Evolutionary conservation across 2,329 filamentous ascomycete species (phyloP).

Genomic region (Nannizzia gypsea): DNA sequence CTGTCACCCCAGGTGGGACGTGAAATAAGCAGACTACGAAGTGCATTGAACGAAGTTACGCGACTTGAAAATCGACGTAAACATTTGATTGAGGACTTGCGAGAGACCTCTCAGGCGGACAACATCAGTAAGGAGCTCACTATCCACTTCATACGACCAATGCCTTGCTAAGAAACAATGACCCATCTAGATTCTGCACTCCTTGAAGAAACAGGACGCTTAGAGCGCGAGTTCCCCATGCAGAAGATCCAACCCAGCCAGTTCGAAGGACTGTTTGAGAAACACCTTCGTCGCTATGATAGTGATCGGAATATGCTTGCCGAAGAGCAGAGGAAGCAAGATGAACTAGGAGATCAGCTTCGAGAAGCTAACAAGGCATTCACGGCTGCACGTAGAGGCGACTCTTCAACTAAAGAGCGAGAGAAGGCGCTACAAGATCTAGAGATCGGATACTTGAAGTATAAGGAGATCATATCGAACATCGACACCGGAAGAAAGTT

Average conservation of each 20-base stretch:
- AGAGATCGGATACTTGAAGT: conserved; percentile 86
- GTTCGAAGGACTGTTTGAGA: conserved; percentile 84
- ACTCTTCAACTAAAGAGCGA: conserved; percentile 57
- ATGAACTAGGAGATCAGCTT: conserved; percentile 56
- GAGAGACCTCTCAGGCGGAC: conserved; percentile 69
- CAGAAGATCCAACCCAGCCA: conserved; percentile 76
- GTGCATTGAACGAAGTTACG: conserved; percentile 71
- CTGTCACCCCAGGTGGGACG: conserved; percentile 72
- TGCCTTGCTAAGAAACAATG: not conserved
- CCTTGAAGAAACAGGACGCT: conserved; percentile 65
- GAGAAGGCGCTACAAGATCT: conserved; percentile 77
- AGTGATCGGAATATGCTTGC: conserved; percentile 58
- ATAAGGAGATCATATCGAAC: conserved; percentile 90
- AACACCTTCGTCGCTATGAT: conserved; percentile 70
- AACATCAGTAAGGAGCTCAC: conserved; percentile 55
- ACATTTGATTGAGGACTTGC: conserved; percentile 65
- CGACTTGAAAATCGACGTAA: conserved; percentile 70
- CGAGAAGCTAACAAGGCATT: conserved; percentile 69
- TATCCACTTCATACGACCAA: not conserved
- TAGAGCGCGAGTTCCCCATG: conserved; percentile 77
- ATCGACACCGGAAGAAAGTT: conserved; percentile 87
- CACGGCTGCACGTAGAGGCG: conserved; percentile 55
- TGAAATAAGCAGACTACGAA: conserved; percentile 64
- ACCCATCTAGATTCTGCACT: conserved; percentile 53
- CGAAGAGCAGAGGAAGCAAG: conserved; percentile 65